Evolutionary conservation across 805 yeast genomes (phyloP).

Genomic region (Yarrowia sp.): DNA sequence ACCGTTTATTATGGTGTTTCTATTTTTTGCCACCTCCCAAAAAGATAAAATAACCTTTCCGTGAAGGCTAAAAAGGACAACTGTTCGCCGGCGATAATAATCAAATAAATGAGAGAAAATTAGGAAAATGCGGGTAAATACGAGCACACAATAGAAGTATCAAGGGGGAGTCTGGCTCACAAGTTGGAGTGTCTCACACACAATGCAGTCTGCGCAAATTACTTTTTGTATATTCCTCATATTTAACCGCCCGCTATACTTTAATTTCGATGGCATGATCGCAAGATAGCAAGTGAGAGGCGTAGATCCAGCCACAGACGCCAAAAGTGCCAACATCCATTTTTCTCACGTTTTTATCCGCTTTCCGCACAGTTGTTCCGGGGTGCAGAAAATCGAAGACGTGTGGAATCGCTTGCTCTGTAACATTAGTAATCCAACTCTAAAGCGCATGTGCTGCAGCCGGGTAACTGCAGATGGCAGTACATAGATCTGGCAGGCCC

Average conservation of each 20-base stretch:
- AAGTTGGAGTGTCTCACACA: too few relatives aligned
- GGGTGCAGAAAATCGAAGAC: too few relatives aligned
- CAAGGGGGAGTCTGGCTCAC: too few relatives aligned
- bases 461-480: constrained; percentile 1
- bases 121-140: too few relatives aligned
- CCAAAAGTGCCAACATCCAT: too few relatives aligned
- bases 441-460: not conserved
- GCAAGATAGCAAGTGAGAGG: not conserved
- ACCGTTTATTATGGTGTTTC: not conserved
- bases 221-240: not conserved
- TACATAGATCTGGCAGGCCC: not conserved
- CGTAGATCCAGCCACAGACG: too few relatives aligned
- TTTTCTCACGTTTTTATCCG: too few relatives aligned
- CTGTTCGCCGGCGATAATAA: not conserved
- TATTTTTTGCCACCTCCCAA: not conserved
- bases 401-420: not conserved
- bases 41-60: not conserved
- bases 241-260: not conserved
- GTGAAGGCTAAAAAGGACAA: not conserved
- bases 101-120: too few relatives aligned
- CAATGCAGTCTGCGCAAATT: too few relatives aligned
- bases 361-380: too few relatives aligned
- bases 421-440: not conserved
- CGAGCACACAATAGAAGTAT: too few relatives aligned
- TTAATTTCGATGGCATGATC: not conserved